Evolutionary conservation across 1,284 basidiomycete species (phyloP), one percentile per base, ranked within the genome.

Genomic region (Cryptococcus sp.): DNA sequence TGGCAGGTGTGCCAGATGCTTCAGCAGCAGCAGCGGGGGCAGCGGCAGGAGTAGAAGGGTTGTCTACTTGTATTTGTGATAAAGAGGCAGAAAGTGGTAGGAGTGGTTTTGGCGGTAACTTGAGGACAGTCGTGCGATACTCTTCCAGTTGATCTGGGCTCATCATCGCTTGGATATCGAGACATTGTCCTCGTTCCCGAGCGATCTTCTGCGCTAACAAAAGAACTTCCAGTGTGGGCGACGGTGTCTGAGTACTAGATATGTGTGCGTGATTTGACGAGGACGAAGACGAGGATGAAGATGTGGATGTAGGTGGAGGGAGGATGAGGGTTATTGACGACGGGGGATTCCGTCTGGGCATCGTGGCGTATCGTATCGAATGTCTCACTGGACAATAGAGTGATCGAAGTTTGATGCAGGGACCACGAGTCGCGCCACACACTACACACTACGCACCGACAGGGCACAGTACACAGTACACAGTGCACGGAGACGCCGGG

Each of bases 141-240:
- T 70, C 59, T 11, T 61, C 63, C 43, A 64, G 40, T 50, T 72
- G 68, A n/a, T 51, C 50, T 1, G 63, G 64, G 3, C 55, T 44
- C 34, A 74, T 56, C 38, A 72, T 71, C 5, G 65, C 56, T 48
- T 72, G 68, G 23, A 74, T 66, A 62, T 74, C 71, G 49, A 74
- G 67, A n/a, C 54, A 54, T 29, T 69, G 62, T 3, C 71, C 70
- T 10, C 59, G 54, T 19, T 62, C 52, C 15, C 55, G 48, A 4
- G 73, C 73, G 23, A 73, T 58, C 26, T 69, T 59, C 57, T 70
- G 66, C 5, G 73, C 70, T 46, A 67, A 50, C 10, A 74, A 46
- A 41, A 74, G 52, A 1, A 74, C 73, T 22, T 70, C 66, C 25
- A 74, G 57, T 8, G 55, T 45, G 4, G 66, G 66, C 23, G 55